Evolutionary conservation across 805 yeast genomes (phyloP), one percentile per base, ranked within the genome.

Genomic region (Metschnikowia noctiluminum): DNA sequence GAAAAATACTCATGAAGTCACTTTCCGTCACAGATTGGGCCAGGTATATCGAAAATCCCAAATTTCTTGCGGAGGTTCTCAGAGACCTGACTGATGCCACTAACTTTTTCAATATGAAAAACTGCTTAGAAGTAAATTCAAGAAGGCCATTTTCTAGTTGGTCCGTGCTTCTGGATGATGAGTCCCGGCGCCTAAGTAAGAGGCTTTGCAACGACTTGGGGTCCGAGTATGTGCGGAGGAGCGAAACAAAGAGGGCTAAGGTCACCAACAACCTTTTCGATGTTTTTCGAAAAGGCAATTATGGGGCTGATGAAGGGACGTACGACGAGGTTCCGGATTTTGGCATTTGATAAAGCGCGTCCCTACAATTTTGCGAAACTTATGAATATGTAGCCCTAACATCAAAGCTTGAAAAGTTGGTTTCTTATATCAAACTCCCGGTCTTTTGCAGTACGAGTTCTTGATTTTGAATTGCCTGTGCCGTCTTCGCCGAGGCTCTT

Each of bases 381-480:
- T 2, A 21, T 21, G 21, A 21, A 30, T 27, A 28, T 49, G 66
- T 42, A 66, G 21, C 21, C 21, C 2, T 21, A 3, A 21, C 21
- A 21, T 21, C 21, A 21, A 21, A 21, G 21, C 50, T 70, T 72
- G 53, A 73, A 73, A 30, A 73, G 62, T 46, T 61, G 60, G 56
- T 73, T 73, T 39, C 64, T 60, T 48, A 67, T 56, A 54, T 73
- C 78, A 47, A 51, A 69, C 48, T 70, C 73, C 44, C 78, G 61
- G 56, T 73, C 78, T 53, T 71, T 73, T 16, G 78, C 78, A 2
- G 74, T 68, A 49, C 78, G 54, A 46, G 67, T 67, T 48, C 78
- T 63, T 42, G 59, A 56, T 47, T 69, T 71, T 4, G 70, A 57
- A 11, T 34, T 51, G 1, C 67, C 69, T 8, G 73, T 66, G 5